These are phyloP conservation scores for Sporothrix luriei DNA, from an alignment of 2,329 filamentous ascomycete species.

Conservation along the genomic window DNA sequence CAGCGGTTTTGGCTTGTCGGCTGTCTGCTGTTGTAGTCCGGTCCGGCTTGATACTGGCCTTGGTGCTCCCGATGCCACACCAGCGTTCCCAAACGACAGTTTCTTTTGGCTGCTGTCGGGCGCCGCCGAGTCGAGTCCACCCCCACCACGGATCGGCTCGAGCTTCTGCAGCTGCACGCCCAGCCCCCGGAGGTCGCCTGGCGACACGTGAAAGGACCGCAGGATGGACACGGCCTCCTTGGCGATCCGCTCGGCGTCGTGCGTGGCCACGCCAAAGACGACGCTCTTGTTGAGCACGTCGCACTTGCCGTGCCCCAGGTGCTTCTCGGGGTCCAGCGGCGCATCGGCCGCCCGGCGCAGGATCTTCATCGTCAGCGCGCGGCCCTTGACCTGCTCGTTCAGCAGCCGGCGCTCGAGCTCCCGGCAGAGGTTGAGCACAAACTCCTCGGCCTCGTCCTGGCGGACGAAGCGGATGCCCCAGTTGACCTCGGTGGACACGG, in stretches of 20 bases:
- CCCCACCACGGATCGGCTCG: slow-evolving; percentile 67
- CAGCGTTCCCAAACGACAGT: slow-evolving; percentile 66
- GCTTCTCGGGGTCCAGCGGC: slow-evolving; percentile 87
- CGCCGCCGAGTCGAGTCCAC: slow-evolving; percentile 43
- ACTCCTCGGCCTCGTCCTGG: slow-evolving; percentile 91
- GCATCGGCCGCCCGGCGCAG: slow-evolving; percentile 87
- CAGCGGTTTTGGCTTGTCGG: neutral
- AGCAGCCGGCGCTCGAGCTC: slow-evolving; percentile 80
- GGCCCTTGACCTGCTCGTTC: slow-evolving; percentile 83
- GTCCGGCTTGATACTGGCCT: neutral
- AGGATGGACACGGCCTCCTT: slow-evolving; percentile 86
- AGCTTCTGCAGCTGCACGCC: slow-evolving; percentile 93
- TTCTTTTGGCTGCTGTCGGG: slow-evolving; percentile 76
- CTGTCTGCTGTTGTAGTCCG: neutral
- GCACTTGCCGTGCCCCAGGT: slow-evolving; percentile 92
- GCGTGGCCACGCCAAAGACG: slow-evolving; percentile 80
- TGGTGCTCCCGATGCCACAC: neutral
- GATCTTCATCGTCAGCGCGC: slow-evolving; percentile 88
- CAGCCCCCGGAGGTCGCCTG: slow-evolving; percentile 88
- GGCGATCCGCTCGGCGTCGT: slow-evolving; percentile 68
- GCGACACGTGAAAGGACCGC: slow-evolving; percentile 77
- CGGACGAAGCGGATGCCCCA: slow-evolving; percentile 96
- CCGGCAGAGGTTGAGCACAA: slow-evolving; percentile 79
- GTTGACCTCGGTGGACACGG: slow-evolving; percentile 94
- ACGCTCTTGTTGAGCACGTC: slow-evolving; percentile 91